Evolutionary conservation across 805 yeast species (phyloP).

Genomic region (Wickerhamiella occidentalis): DNA sequence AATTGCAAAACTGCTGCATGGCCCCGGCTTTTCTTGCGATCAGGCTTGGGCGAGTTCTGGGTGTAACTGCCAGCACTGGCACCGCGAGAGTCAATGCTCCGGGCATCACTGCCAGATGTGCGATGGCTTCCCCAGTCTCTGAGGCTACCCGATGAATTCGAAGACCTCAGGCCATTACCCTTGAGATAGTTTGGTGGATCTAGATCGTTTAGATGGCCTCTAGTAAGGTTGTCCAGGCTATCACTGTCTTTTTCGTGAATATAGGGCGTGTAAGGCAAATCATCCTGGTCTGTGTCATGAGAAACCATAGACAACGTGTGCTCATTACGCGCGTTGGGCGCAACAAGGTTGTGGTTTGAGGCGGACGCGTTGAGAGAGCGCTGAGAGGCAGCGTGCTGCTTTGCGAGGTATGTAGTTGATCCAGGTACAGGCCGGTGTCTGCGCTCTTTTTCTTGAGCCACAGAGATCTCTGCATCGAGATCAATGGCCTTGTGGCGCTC

Average conservation of each 20-base stretch:
- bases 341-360: background rate
- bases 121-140: constrained; percentile 4
- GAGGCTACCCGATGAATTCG: background rate
- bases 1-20: constrained; percentile 12
- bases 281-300: background rate
- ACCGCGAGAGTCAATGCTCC: background rate
- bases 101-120: background rate
- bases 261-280: constrained; percentile 4
- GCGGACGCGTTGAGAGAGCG: constrained; percentile 3
- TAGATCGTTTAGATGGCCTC: constrained; percentile 1
- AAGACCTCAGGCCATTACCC: background rate
- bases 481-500: constrained; percentile 28
- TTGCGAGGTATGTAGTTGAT: constrained; percentile 3
- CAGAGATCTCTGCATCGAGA: constrained; percentile 29
- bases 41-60: constrained; percentile 7
- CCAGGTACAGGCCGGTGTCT: constrained; percentile 7
- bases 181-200: constrained; percentile 9
- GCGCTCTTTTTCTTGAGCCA: constrained; percentile 15
- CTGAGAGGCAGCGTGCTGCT: constrained; percentile 10
- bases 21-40: constrained; percentile 10
- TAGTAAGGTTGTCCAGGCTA: constrained; percentile 5
- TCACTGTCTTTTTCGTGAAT: background rate
- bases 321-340: background rate
- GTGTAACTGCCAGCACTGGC: background rate
- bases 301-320: background rate